phyloP scores from a whole-genome alignment of 371 early-diverging fungal genomes.

The Blakeslea trispora region DNA sequence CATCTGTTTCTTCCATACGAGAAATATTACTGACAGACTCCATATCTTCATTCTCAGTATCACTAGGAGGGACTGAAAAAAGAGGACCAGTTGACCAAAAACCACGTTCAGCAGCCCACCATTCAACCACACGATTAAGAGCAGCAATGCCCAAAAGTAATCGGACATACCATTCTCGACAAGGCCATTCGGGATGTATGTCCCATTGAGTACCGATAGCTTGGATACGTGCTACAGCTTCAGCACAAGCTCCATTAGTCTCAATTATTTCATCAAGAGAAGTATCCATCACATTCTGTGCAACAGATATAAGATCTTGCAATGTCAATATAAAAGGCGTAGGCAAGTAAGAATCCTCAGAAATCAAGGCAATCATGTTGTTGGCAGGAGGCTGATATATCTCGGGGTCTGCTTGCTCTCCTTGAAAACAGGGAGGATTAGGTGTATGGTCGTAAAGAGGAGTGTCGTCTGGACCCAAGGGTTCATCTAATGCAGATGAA shows the following conservation, averaged over 20 bases:
- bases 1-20: slow-evolving; percentile 25
- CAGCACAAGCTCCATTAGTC: slow-evolving; percentile 51
- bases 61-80: slow-evolving; percentile 17
- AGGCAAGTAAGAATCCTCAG: slow-evolving; percentile 63
- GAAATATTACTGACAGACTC: slow-evolving; percentile 29
- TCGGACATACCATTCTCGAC: slow-evolving; percentile 59
- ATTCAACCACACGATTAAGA: slow-evolving; percentile 61
- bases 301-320: slow-evolving; percentile 57
- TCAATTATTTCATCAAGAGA: slow-evolving; percentile 54
- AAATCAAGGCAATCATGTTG: slow-evolving; percentile 49
- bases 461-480: neutral
- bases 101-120: slow-evolving; percentile 63
- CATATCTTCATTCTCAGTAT: slow-evolving; percentile 30
- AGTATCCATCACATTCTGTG: slow-evolving; percentile 61
- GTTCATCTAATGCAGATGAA: slow-evolving; percentile 18
- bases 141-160: slow-evolving; percentile 59
- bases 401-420: neutral
- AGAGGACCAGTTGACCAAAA: slow-evolving; percentile 37
- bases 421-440: too few relatives aligned
- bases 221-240: slow-evolving; percentile 51
- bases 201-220: slow-evolving; percentile 56
- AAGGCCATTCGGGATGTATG: slow-evolving; percentile 59
- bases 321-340: slow-evolving; percentile 63
- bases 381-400: neutral
- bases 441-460: neutral